Base-by-base conservation (phyloP, 2,329 filamentous ascomycete genomes). In the Epichloe aotearoae region DNA sequence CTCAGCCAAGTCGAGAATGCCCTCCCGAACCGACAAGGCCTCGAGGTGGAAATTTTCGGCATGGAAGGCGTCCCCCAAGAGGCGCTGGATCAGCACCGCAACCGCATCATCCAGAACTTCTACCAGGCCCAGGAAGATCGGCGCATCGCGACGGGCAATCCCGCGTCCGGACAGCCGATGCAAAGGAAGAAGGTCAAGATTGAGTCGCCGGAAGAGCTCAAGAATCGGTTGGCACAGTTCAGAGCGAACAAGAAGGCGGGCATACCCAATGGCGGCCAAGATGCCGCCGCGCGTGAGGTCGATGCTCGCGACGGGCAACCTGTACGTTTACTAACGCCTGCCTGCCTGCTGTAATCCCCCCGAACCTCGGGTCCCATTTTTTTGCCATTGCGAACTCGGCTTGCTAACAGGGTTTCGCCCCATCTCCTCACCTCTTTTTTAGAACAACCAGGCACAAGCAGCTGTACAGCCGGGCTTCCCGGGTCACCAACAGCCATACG, bases 41-140 rank as follows among this genome's bases (percentile, higher is more conserved):
- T 95, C 53, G 88, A 95, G 53, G 82, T 95, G 53, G 93, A 98
- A 69, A 96, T 98, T 62, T 98, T 97, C 65, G 93, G 91, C 62
- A 96, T 96, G 87, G 89, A 96, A 66, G 93, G 93, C 62, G 88
- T 97, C 38, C 93, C 3, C 3, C 84, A 88, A 52, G 88, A 95
- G 52, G 79, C 94, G 55, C 72, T 88, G 52, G 79, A 88, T 61
- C 80, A 86, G 62, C 90, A 96, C 73, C 85, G 87, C 63, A 86
- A 93, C 68, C 82, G 87, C 60, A 88, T 97, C 64, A 81, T 89
- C 56, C 80, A 87, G 59, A 84, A 86, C 66, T 95, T 84, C 68
- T 91, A 94, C 67, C 83, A 88, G 64, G 83, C 83, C 26, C 87
- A 95, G 67, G 84, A 86, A 52, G 88, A 95, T 60, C 80, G 89